These are phyloP conservation scores for thale cress (Arabidopsis thaliana) DNA, from an alignment of 345 rosid genomes.

Conservation along the genomic window TAIR10.1 NC_003076.8:26561001-26561500, in stretches of 20 bases:
- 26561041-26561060: neutral
- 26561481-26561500: neutral
- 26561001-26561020: constrained; percentile 81
- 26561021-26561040: constrained; percentile 61
- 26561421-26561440: too few species aligned
- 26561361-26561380: too few species aligned
- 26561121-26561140: constrained; percentile 43
- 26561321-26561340: too few species aligned
- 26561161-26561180: constrained; percentile 17
- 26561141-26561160: constrained; percentile 31
- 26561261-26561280: too few species aligned
- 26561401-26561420: too few species aligned
- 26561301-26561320: too few species aligned
- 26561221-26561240: neutral
- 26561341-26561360: too few species aligned
- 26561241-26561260: constrained; percentile 14
- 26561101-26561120: neutral
- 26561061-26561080: neutral
- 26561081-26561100: neutral
- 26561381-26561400: too few species aligned
- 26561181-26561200: constrained; percentile 20
- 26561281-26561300: too few species aligned
- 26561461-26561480: too few species aligned
- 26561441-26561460: too few species aligned
- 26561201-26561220: neutral